Base-by-base conservation (phyloP, 257 asterid species). In the Solanum ahanhuiri region DNA sequence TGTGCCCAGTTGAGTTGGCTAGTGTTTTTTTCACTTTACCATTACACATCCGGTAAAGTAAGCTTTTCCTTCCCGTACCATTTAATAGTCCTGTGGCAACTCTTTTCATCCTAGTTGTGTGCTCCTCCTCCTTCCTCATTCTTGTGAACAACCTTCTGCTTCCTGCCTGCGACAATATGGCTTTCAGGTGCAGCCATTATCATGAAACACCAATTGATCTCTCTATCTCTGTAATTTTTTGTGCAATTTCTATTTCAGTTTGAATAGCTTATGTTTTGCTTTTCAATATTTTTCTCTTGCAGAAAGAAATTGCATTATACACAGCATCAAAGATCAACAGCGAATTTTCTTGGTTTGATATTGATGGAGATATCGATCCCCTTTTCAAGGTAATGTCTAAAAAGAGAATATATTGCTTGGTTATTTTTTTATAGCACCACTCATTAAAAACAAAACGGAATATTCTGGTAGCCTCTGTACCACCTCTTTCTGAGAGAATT, bases 311-410 rank as follows among this genome's bases (percentile, higher is more conserved):
- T 89, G 99, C 96, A 66, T 87, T 97, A 79, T 97, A 97, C 92
- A 95, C 98, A 23, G 99, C 98, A 83, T 95, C 99, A 83, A 97
- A 93, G 94, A 93, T 94, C 92, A 95, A 94, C 95, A 89, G 94
- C 77, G 98, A 97, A 90, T 97, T 97, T 91, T 93, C 95, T 72
- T 95, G 98, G 98, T 97, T 97, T 92, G 98, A 97, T 90, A 97
- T 94, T 89, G 99, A 95, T 89, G 99, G 98, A 41, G 98, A 96
- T 89, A 96, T 97, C 89, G 99, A 95, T 90, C 98, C 99, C 87
- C 97, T 97, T 81, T 97, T 97, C 90, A 97, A 97, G 98, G 99
- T 97, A 94, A 89, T 69, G 28, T n/a, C 23, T 85, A 37, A 39
- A 76, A 79, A 45, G 28, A 48, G 84, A 28, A 81, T 48, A 48